Evolutionary conservation across 768 basidiomycete genomes (phyloP), one percentile per base, ranked within the genome.

Genomic region (Cystofilobasidium bisporidii): DNA sequence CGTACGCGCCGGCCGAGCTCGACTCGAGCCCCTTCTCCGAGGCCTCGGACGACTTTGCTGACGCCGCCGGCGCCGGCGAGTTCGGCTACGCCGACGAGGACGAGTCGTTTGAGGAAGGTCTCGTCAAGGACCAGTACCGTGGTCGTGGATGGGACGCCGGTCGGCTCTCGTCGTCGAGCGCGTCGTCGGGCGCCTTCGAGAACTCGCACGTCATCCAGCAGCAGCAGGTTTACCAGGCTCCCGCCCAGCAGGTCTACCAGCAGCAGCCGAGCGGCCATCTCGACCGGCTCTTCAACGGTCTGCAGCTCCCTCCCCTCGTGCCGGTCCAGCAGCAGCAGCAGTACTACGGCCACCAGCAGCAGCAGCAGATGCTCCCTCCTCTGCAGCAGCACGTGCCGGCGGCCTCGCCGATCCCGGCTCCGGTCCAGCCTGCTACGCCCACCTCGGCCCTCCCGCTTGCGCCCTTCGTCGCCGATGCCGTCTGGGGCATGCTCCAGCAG

Each of bases 121-220:
- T 45, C 15, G 15, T 66, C 59, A 66, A 66, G 63, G 63, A 64
- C 20, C 53, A 64, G 63, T 64, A 64, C 63, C 36, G 63, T 38
- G 63, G 53, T 36, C 57, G 58, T n/a, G 65, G 32, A 17, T 66
- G 59, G 58, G 22, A 22, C 65, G 43, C 33, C 65, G 43, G 59
- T 30, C 38, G 43, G 26, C 36, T 2, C 15, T 53, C 59, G 58
- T 50, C 22, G 56, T 38, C 30, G 10, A 41, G 17, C 40, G 40
- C 40, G 18, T n/a, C n/a, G n/a, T n/a, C n/a, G n/a, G 40, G 18
- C 20, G 57, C 30, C 22, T 40, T n/a, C 30, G 32, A 36, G 58
- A 26, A 18, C 32, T 24, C 57, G 45, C 28, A n/a, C 22, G 17
- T 38, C 6, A 3, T 9, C 26, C 26, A 61, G n/a, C n/a, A n/a